Evolutionary conservation across 1,284 basidiomycete genomes (phyloP).

Genomic region (Ustilago trichophora): DNA sequence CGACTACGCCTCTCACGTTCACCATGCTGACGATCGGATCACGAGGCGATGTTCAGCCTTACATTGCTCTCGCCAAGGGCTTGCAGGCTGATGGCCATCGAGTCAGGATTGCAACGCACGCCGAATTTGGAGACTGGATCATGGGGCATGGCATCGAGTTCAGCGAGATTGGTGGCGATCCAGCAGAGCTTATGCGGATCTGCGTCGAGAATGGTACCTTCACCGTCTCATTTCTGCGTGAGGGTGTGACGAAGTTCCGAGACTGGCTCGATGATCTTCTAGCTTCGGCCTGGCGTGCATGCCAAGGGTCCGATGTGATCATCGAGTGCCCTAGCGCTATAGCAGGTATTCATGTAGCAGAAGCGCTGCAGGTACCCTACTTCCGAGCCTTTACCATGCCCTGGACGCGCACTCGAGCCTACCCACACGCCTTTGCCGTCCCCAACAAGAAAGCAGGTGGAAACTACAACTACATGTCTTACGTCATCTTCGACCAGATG

Average conservation of each 20-base stretch:
- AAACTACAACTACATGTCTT: conserved; percentile 96
- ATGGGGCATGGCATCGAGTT: conserved; percentile 90
- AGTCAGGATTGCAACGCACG: conserved; percentile 87
- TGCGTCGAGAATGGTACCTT: conserved; percentile 77
- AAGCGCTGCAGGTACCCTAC: conserved; percentile 90
- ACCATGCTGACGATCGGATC: conserved; percentile 97
- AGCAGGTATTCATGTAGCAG: conserved; percentile 98
- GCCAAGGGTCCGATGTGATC: conserved; percentile 90
- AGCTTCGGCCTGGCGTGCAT: conserved; percentile 91
- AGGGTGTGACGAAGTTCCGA: conserved; percentile 90
- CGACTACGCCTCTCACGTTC: conserved; percentile 41
- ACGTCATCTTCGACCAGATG: conserved; percentile 95
- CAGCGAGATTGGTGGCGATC: conserved; percentile 91
- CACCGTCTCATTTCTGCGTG: conserved; percentile 90
- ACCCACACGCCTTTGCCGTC: conserved; percentile 97
- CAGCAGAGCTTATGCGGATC: conserved; percentile 80
- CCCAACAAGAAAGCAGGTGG: conserved; percentile 89
- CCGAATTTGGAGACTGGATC: conserved; percentile 93
- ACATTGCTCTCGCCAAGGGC: conserved; percentile 92
- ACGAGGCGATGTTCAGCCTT: conserved; percentile 79
- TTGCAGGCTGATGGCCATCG: conserved; percentile 87
- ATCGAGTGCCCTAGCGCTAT: conserved; percentile 96
- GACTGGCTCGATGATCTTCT: conserved; percentile 96
- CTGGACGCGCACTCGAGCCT: conserved; percentile 81
- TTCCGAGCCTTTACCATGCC: conserved; percentile 88